phyloP scores from a whole-genome alignment of 371 early-diverging fungal species.

The Mucor piriformis region DNA sequence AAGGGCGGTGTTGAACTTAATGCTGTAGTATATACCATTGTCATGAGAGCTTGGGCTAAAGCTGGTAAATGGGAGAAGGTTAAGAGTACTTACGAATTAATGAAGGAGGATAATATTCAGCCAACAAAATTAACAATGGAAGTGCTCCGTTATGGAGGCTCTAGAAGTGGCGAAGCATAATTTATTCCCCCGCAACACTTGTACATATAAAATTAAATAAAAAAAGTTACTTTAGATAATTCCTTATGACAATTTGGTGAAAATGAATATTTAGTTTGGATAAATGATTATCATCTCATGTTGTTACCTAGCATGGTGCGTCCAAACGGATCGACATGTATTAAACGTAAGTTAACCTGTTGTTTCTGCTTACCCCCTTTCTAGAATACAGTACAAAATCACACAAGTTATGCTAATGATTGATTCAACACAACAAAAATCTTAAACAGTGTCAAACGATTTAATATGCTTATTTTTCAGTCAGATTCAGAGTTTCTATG shows the following conservation, averaged over 20 bases:
- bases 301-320: too few relatives aligned
- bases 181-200: not conserved
- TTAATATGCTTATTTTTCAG: too few relatives aligned
- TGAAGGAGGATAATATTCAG: conserved; percentile 39
- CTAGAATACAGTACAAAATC: too few relatives aligned
- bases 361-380: too few relatives aligned
- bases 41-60: conserved; percentile 53
- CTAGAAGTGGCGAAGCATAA: conserved; percentile 2
- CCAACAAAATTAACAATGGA: conserved; percentile 45
- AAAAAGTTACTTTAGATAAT: not conserved
- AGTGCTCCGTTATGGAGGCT: conserved; percentile 41
- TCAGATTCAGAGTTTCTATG: too few relatives aligned
- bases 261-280: too few relatives aligned
- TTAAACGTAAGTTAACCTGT: too few relatives aligned
- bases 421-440: too few relatives aligned
- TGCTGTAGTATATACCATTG: conserved; percentile 46
- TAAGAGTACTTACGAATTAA: conserved; percentile 37
- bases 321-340: too few relatives aligned
- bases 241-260: not conserved
- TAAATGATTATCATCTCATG: too few relatives aligned
- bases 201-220: conserved; percentile 3
- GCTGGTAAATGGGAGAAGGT: conserved; percentile 43
- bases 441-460: too few relatives aligned
- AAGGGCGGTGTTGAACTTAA: conserved; percentile 28
- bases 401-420: too few relatives aligned